phyloP scores from a whole-genome alignment of 139 green algal genomes.

The Picochlorum sp. region DNA sequence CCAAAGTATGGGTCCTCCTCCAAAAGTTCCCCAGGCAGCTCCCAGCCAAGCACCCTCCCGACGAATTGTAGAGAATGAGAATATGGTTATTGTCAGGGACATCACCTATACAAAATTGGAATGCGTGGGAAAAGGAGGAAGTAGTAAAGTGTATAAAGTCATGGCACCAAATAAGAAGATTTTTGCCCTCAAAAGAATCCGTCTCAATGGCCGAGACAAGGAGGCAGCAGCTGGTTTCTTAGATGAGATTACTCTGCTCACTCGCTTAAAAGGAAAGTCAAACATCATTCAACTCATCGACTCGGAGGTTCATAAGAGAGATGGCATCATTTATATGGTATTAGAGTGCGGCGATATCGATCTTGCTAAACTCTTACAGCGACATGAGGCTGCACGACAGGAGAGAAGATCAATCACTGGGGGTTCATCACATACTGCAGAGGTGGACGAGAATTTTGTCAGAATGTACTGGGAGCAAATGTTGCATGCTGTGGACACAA shows the following conservation, averaged over 20 bases:
- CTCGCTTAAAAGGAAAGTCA: conserved; percentile 56
- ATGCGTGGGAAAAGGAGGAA: conserved; percentile 83
- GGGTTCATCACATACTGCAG: conserved; percentile 12
- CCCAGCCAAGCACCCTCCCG: conserved; percentile 3
- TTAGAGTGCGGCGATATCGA: conserved; percentile 97
- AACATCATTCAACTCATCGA: conserved; percentile 97
- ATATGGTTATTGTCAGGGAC: conserved; percentile 68
- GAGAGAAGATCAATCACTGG: conserved; percentile 6
- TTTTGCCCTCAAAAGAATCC: conserved; percentile 92
- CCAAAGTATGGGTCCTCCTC: neutral
- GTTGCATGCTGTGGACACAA: conserved; percentile 84
- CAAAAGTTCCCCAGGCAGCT: neutral
- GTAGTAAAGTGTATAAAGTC: conserved; percentile 81
- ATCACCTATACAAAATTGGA: conserved; percentile 88
- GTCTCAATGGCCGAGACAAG: conserved; percentile 51
- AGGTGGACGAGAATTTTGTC: conserved; percentile 89
- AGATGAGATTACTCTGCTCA: conserved; percentile 88
- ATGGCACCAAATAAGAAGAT: conserved; percentile 84
- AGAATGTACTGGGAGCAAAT: conserved; percentile 97
- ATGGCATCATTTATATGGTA: conserved; percentile 82
- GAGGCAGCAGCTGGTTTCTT: conserved; percentile 84
- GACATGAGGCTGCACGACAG: conserved; percentile 20
- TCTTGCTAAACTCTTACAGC: conserved; percentile 72
- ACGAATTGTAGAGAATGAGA: conserved; percentile 61
- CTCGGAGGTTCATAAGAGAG: conserved; percentile 40